Evolutionary conservation across 2,329 filamentous ascomycete species (phyloP).

Genomic region (Fusarium tricinctum): DNA sequence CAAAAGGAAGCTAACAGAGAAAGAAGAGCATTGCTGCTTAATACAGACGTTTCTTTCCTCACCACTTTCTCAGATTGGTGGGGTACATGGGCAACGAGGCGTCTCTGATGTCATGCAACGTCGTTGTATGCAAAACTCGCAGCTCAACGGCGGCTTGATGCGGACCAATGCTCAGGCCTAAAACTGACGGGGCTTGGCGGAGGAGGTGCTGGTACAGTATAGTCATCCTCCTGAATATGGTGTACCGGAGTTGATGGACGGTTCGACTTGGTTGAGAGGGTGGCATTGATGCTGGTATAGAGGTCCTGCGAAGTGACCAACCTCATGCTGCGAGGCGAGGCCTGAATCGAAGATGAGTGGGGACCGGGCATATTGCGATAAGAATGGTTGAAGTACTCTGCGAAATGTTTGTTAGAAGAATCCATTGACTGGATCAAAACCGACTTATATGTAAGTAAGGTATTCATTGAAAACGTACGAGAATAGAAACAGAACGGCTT

Average conservation of each 20-base stretch:
- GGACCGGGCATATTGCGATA: constrained; percentile 53
- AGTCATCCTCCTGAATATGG: constrained; percentile 70
- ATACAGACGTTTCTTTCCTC: constrained; percentile 9
- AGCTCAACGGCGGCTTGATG: constrained; percentile 51
- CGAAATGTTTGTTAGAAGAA: constrained; percentile 17
- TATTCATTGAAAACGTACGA: constrained; percentile 31
- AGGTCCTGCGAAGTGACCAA: constrained; percentile 65
- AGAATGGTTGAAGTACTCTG: constrained; percentile 17
- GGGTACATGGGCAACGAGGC: constrained; percentile 24
- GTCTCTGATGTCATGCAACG: constrained; percentile 28
- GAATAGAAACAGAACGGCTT: constrained; percentile 42
- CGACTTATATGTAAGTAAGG: constrained; percentile 43
- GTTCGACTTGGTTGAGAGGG: constrained; percentile 60
- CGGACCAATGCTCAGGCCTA: constrained; percentile 68
- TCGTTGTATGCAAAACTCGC: constrained; percentile 21
- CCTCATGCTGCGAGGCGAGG: constrained; percentile 61
- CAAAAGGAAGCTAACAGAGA: constrained; percentile 19
- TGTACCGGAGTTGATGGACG: constrained; percentile 63
- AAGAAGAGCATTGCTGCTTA: background rate
- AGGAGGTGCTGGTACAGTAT: constrained; percentile 74
- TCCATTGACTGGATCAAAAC: background rate
- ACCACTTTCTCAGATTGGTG: constrained; percentile 11
- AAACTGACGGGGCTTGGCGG: constrained; percentile 75
- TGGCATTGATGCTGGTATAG: constrained; percentile 67
- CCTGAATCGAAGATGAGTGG: constrained; percentile 60